Percentiles rank a stretch among this genome's conserved stretches.
These are phyloP conservation scores for Acanthamoeba royreba DNA, from an alignment of 208 protist genomes.

Conservation along the genomic window DNA sequence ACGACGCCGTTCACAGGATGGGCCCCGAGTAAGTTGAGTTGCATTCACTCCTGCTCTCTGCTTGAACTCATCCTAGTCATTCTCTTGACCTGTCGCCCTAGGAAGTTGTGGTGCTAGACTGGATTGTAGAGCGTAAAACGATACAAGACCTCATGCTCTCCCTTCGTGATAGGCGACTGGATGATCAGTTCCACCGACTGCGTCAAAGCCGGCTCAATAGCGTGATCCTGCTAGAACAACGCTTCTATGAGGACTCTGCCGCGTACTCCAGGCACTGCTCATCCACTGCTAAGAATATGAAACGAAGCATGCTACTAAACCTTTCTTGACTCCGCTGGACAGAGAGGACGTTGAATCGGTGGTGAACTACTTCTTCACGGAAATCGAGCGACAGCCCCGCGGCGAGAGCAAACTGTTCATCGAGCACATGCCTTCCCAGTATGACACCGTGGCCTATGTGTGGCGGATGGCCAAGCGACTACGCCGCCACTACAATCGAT, in stretches of 20 bases:
- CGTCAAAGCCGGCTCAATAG: not conserved
- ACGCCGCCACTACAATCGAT: not conserved
- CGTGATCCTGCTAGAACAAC: not conserved
- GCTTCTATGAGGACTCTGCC: no score
- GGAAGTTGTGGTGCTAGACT: not conserved
- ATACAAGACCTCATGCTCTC: not conserved
- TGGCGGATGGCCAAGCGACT: conserved; percentile 18
- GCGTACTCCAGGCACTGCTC: not conserved
- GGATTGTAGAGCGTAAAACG: conserved; percentile 18
- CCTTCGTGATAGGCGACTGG: not conserved
- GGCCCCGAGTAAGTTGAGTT: not conserved
- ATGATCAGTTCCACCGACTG: not conserved
- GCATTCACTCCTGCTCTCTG: not conserved
- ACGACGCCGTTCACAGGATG: not conserved
- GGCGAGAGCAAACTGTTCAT: not conserved
- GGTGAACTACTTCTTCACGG: not conserved
- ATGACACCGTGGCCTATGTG: not conserved
- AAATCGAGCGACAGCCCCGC: not conserved
- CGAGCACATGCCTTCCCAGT: not conserved
- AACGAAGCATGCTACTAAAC: not conserved
- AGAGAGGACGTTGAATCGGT: not conserved
- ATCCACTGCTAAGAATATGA: not conserved
- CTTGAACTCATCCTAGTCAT: not conserved
- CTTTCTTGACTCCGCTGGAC: not conserved
- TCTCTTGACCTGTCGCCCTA: not conserved